These are phyloP conservation scores for Halophytophthora batemanensis DNA, from an alignment of 352 stramenopile species.

Conservation along the genomic window DNA sequence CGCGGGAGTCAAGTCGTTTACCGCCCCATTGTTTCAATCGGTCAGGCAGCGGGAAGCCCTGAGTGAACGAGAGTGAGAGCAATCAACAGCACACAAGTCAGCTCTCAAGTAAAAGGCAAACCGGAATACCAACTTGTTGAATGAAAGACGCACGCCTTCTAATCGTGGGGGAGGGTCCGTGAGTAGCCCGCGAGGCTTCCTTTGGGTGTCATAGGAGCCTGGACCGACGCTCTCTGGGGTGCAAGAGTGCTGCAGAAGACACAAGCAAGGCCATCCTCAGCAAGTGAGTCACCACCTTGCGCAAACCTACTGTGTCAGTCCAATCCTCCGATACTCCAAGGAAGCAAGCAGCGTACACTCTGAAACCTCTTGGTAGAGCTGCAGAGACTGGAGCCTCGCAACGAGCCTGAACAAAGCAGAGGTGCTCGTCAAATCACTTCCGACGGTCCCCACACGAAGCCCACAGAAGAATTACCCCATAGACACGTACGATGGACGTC, in stretches of 20 bases:
- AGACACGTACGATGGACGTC: slow-evolving; percentile 53
- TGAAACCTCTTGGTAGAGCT: slow-evolving; percentile 63
- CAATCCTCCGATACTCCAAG: no score
- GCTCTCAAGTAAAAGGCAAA: not conserved
- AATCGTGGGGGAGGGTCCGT: slow-evolving; percentile 21
- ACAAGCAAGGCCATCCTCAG: no score
- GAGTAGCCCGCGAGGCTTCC: slow-evolving; percentile 16
- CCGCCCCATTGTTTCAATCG: slow-evolving; percentile 50
- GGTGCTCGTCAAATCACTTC: not conserved
- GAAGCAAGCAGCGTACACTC: slow-evolving; percentile 22
- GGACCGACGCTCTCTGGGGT: slow-evolving; percentile 52
- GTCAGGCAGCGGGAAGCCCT: slow-evolving; percentile 22
- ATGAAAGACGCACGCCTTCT: slow-evolving; percentile 14
- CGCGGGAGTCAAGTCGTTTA: slow-evolving; percentile 25
- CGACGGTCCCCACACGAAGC: not conserved
- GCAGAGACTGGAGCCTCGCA: slow-evolving; percentile 66
- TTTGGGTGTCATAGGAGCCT: slow-evolving; percentile 51
- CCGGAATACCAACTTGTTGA: not conserved
- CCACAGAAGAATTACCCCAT: not conserved
- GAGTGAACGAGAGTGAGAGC: not conserved
- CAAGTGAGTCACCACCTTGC: no score
- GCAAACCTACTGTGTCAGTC: no score
- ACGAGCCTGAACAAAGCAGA: slow-evolving; percentile 31
- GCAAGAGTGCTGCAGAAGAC: slow-evolving; percentile 28
- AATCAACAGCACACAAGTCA: not conserved